A percentile compares a stretch with the other conserved stretches of the same genome.
Evolutionary conservation across 768 basidiomycete genomes (phyloP).

Genomic region (Podaxis sp.): DNA sequence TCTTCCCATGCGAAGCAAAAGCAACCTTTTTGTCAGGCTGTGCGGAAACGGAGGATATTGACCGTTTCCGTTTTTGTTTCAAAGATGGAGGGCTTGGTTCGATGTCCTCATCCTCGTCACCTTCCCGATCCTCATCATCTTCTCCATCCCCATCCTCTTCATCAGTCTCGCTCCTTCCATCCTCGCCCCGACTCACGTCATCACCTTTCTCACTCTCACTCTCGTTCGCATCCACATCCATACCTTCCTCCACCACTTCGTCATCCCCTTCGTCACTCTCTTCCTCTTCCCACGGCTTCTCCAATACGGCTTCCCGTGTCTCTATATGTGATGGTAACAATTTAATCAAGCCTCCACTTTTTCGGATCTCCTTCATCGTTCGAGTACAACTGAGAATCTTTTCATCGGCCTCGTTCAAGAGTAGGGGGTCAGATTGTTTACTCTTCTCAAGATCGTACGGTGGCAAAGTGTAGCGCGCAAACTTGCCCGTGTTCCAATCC

Average conservation of each 20-base stretch:
- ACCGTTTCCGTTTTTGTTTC: slow-evolving; percentile 48
- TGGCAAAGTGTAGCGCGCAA: slow-evolving; percentile 65
- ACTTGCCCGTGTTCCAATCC: slow-evolving; percentile 77
- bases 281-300: slow-evolving; percentile 40
- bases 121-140: slow-evolving; percentile 35
- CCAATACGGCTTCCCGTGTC: slow-evolving; percentile 33
- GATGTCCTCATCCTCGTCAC: slow-evolving; percentile 34
- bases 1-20: slow-evolving; percentile 31
- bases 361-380: slow-evolving; percentile 67
- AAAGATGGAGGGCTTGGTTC: slow-evolving; percentile 24
- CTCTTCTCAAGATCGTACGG: slow-evolving; percentile 6
- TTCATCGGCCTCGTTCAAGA: slow-evolving; percentile 44
- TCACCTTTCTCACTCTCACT: slow-evolving; percentile 22
- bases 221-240: slow-evolving; percentile 28
- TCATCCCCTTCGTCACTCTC: slow-evolving; percentile 23
- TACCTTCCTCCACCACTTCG: slow-evolving; percentile 26
- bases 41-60: slow-evolving; percentile 17
- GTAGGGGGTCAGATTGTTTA: slow-evolving; percentile 15
- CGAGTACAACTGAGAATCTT: slow-evolving; percentile 41
- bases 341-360: slow-evolving; percentile 55
- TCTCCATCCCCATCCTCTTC: slow-evolving; percentile 33
- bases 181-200: slow-evolving; percentile 21
- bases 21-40: slow-evolving; percentile 50
- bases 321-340: slow-evolving; percentile 31
- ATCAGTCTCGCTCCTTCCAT: slow-evolving; percentile 27